Base-by-base conservation (phyloP, 768 basidiomycete species). In the Termitomyces eurrhizus region DNA sequence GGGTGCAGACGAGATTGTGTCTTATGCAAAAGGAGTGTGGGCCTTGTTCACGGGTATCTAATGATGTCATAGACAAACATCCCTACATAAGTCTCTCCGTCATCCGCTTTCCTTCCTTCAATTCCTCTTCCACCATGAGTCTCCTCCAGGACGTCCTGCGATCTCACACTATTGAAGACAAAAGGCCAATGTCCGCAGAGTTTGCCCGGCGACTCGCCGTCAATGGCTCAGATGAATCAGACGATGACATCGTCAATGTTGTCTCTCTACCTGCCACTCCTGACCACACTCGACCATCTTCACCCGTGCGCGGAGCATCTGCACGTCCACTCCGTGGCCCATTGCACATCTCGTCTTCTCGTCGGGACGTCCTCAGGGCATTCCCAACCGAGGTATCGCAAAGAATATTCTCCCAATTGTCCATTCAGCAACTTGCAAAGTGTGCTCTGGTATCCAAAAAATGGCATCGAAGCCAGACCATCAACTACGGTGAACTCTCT, bases 11-110 rank as follows among this genome's bases (percentile, higher is more conserved):
- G 94, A 96, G 77, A 80, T 96, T 62, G 91, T 96, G 3, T 85
- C 85, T 16, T 96, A 95, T 66, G 86, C 83, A 0, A 91, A 90
- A 71, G 93, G 93, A 4, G 92, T 95, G 7, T 92, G 89, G 85
- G 73, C 79, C 35, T 73, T 96, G 52, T 95, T 94, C 74, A 82
- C 79, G 29, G 78, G 84, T 24, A 86, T 95, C 56, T 94, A 77
- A 49, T 67, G 66, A 67, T 63, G 64, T 70, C 64, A 72, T 67
- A 12, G 9, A 24, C 42, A 44, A 44, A 44, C 42, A 44, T 11
- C 42, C n/a, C 42, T 44, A 44, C 42, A 52, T 36, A 52, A 52
- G 50, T 45, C 45, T n/a, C 12, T 24, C 36, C 52, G 35, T 12
- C 4, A 37, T 7, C 52, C 52, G 52, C 35, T 37, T 2, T 18